These are phyloP conservation scores for Pharnaceum exiguum DNA, from an alignment of 148 eudicot species.

Conservation along the genomic window DNA sequence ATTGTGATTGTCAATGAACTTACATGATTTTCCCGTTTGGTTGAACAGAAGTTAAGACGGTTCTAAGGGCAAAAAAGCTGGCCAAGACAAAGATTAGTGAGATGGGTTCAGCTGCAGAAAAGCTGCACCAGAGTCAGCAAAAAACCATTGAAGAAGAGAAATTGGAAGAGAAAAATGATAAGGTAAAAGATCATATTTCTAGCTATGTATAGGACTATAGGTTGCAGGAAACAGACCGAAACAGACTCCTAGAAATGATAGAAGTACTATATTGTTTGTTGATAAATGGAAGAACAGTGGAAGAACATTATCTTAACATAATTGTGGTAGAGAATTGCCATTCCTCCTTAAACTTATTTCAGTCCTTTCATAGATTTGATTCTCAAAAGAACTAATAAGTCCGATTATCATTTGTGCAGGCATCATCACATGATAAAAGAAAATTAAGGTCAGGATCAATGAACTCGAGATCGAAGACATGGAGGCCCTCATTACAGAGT, in stretches of 20 bases:
- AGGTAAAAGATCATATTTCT: conserved; percentile 30
- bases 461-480: conserved; percentile 54
- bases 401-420: conserved; percentile 30
- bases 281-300: too few relatives aligned
- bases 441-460: conserved; percentile 41
- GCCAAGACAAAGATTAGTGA: conserved; percentile 63
- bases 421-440: conserved; percentile 28
- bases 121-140: conserved; percentile 17
- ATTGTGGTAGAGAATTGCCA: too few relatives aligned
- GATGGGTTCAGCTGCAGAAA: conserved; percentile 28
- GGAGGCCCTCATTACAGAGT: conserved; percentile 81
- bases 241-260: background rate
- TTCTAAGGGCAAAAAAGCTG: conserved; percentile 61
- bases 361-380: background rate
- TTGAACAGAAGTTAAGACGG: conserved; percentile 77
- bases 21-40: background rate
- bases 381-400: conserved; percentile 1
- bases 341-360: too few relatives aligned
- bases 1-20: background rate
- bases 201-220: background rate
- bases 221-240: background rate
- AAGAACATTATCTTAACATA: too few relatives aligned
- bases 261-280: too few relatives aligned
- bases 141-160: conserved; percentile 23
- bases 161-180: conserved; percentile 30